Base-by-base conservation (phyloP, 164 flowering plant genomes). In the Umbilicus rupestris region DNA sequence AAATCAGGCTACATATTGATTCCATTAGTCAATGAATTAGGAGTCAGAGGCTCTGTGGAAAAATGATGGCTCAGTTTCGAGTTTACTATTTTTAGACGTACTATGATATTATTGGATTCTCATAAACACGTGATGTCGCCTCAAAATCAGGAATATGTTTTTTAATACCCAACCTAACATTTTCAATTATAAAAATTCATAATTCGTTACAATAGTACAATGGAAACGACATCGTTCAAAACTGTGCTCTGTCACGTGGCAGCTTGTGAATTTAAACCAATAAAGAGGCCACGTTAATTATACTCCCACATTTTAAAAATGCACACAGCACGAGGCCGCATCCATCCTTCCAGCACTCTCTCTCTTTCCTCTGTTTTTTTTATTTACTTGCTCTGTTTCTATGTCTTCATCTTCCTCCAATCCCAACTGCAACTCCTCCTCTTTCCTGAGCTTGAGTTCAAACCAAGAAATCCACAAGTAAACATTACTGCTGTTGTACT, bases 361-460 rank as follows among this genome's bases (percentile, higher is more conserved):
- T 0, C 52, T 47, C 22, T 10, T 10, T 28, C 31, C 60, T 14
- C 60, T 55, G 28, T 45, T 45, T 14, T 45, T 1, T 26, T 29
- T 28, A 55, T 28, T 55, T 7, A 2, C 19, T 26, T 28, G 33
- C 60, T 55, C 60, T 28, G 33, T 28, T 55, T 20, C 57, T 50
- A 28, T 49, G 57, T 55, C 19, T 41, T 12, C 44, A 41, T 41
- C 44, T 41, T 12, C 44, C 10, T 14, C 44, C 44, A 3, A 4
- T 11, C 9, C 44, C 15, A 1, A 4, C 37, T 35, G 6, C 37
- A 35, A 35, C 44, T 41, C 44, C 7, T 28, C 33, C 19, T 1
- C 31, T 55, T 6, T 30, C 31, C 31, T 9, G 8, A 47, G 73
- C 9, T 77, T 72, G 79, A 74, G 73, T 75, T 75, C 72, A 77